Base-by-base conservation (phyloP, 2,329 filamentous ascomycete genomes). In the Nannizziopsis barbatae region DNA sequence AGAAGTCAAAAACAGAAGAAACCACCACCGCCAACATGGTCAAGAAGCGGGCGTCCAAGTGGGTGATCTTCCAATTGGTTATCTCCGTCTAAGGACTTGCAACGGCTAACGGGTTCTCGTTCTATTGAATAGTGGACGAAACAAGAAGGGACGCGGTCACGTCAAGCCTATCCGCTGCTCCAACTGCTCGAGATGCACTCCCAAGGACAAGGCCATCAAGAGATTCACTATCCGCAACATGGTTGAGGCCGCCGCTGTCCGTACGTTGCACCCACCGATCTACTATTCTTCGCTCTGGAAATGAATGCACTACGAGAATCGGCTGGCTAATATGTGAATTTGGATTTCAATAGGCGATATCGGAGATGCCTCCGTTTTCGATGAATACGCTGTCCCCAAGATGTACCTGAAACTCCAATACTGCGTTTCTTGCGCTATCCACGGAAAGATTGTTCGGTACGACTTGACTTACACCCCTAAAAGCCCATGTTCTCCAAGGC, bases 321-420 rank as follows among this genome's bases (percentile, higher is more conserved):
- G 22, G 22, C 22, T 27, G 47, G 30, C 47, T 50, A 37, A 50
- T 36, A 14, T 41, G 35, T 35, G 42, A 47, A 50, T 31, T 35
- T 45, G 37, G 48, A 37, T 12, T 40, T 50, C 8, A 39, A 50
- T 68, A 96, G 92, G 92, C 88, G 92, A 98, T 87, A 98, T 98
- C 78, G 95, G 89, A 62, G 92, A 98, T 73, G 92, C 93, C 69
- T 96, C 92, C 68, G 92, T 98, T 75, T 98, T 96, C 77, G 74
- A 85, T 68, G 92, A 98, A 79, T 98, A 98, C 81, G 89, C 88
- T 64, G 90, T 98, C 69, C 92, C 92, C 76, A 98, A 98, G 86
- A 98, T 98, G 93, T 98, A 98, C 86, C 80, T 98, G 77, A 98
- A 98, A 85, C 84, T 98, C 73, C 92, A 98, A 80, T 98, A 98